Percentiles rank a stretch among this genome's conserved stretches.
These are phyloP conservation scores for Suillus lakei DNA, from an alignment of 768 basidiomycete species.

Conservation along the genomic window DNA sequence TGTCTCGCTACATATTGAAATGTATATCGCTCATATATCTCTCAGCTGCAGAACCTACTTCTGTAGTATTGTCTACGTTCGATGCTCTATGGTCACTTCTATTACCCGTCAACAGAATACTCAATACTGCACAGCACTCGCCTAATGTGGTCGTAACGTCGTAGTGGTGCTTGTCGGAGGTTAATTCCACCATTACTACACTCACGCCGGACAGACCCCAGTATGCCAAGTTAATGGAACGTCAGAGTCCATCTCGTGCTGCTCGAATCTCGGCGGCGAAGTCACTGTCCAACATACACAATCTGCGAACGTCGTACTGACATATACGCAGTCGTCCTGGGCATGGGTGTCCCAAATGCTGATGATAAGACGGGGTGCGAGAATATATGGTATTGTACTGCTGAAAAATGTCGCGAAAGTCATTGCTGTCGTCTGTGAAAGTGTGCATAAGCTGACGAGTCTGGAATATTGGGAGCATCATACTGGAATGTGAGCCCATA, in stretches of 20 bases:
- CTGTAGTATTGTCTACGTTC: too few relatives aligned
- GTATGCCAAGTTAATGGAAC: neutral
- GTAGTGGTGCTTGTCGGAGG: too few relatives aligned
- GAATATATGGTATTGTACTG: neutral
- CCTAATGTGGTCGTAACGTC: too few relatives aligned
- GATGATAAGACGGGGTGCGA: slow-evolving; percentile 2
- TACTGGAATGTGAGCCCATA: neutral
- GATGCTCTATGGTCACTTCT: too few relatives aligned
- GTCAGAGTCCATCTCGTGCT: neutral
- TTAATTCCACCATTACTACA: too few relatives aligned
- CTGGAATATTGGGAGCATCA: neutral
- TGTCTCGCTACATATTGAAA: too few relatives aligned
- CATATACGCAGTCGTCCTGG: neutral
- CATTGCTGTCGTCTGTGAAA: neutral
- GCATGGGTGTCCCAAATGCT: slow-evolving; percentile 4
- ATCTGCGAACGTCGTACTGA: neutral
- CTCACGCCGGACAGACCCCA: too few relatives aligned
- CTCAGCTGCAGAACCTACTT: too few relatives aligned
- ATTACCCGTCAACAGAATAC: too few relatives aligned
- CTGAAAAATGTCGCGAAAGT: neutral
- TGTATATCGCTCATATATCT: too few relatives aligned
- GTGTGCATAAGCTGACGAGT: neutral
- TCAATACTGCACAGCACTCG: too few relatives aligned
- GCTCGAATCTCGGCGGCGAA: neutral
- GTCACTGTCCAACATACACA: neutral